Percentiles rank a stretch among this genome's conserved stretches.
Conservation (phyloP, 2,329 filamentous ascomycete genomes). For the Aaosphaeria arxii region DNA sequence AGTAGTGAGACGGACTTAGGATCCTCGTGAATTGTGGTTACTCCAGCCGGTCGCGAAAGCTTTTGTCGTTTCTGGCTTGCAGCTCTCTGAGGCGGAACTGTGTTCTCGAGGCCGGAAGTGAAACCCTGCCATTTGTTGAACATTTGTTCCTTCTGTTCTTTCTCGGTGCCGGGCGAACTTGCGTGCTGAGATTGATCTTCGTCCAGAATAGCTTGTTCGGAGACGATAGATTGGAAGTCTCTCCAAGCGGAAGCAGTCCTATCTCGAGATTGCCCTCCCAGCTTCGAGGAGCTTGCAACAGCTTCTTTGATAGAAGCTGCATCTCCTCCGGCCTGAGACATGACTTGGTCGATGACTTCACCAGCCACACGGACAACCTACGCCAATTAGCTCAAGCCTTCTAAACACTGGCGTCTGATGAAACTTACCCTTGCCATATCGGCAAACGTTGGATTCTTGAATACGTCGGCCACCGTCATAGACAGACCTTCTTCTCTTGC, state of each 20-base stretch:
- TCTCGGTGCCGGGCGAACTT: background rate
- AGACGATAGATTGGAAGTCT: conserved; percentile 29
- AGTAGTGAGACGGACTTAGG: conserved; percentile 27
- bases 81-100: conserved; percentile 5
- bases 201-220: conserved; percentile 18
- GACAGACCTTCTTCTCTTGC: conserved; percentile 30
- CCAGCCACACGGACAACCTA: conserved; percentile 32
- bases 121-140: conserved; percentile 29
- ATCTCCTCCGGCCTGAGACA: conserved; percentile 26
- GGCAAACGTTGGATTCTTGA: conserved; percentile 31
- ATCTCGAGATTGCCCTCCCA: conserved; percentile 10
- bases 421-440: conserved; percentile 28
- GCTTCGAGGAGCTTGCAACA: conserved; percentile 12
- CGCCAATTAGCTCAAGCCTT: conserved; percentile 5
- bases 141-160: conserved; percentile 7
- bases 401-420: background rate
- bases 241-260: conserved; percentile 22
- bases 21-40: conserved; percentile 26
- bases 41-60: conserved; percentile 3
- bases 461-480: conserved; percentile 34
- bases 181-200: conserved; percentile 5
- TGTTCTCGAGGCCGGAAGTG: background rate
- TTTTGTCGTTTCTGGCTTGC: conserved; percentile 14
- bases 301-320: conserved; percentile 12
- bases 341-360: conserved; percentile 33